Base-by-base conservation (phyloP, 2,329 filamentous ascomycete genomes). In the Sordariomycetes sp. region DNA sequence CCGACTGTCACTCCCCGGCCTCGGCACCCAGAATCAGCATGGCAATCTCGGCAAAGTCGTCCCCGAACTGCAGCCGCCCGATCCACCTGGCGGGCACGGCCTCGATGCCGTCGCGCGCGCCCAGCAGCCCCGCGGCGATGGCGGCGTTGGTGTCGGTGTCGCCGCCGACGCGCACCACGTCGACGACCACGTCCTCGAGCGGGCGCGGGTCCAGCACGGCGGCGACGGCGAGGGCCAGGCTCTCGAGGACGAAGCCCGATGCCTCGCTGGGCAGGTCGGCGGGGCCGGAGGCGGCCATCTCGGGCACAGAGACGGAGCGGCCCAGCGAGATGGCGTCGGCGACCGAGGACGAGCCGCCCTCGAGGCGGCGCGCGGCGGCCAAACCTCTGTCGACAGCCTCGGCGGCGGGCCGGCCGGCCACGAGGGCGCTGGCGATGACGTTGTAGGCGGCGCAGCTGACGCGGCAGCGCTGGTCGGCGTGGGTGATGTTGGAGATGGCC, bases 101-200 rank as follows among this genome's bases (percentile, higher is more conserved):
- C 1, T 69, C 65, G 3, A 70, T 64, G 3, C 76, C 76, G 54
- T 77, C 74, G 28, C 74, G 65, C 1, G 75, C 76, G 0, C 76
- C 76, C 2, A 79, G 59, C 3, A 78, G 61, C 0, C 76, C 76
- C 1, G 76, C 75, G 0, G 75, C 74, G 50, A 78, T 71, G 0
- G 76, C 76, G 0, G 62, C 75, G 58, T 78, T 78, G 0, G 76
- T 77, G 60, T 79, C 76, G 0, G 74, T 74, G 58, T 79, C 76
- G 18, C 62, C 64, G 1, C 76, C 76, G 35, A 78, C 65, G 3
- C 73, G 63, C 8, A 78, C 72, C 22, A 78, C 70, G 62, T 78
- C 74, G 0, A 78, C 69, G 3, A 79, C 58, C 11, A 77, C 63
- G n/a, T 77, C 73, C 53, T 74, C 75, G 4, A 77, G 60, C 10